Evolutionary conservation across 2,329 filamentous ascomycete species (phyloP).

Genomic region (Fusarium incarnatum): DNA sequence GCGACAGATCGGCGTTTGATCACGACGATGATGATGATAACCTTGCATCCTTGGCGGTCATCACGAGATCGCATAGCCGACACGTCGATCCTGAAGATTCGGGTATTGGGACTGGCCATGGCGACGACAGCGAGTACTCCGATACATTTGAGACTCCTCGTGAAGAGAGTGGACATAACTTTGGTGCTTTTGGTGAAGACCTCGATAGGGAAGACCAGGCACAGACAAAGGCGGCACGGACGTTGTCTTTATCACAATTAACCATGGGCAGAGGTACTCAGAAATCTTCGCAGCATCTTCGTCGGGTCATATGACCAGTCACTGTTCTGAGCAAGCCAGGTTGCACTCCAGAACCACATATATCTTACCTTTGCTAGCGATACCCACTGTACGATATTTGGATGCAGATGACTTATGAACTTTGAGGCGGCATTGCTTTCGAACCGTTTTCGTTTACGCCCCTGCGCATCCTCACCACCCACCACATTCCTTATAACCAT

Average conservation of each 20-base stretch:
- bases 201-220: constrained; percentile 55
- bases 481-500: constrained; percentile 29
- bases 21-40: constrained; percentile 58
- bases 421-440: constrained; percentile 21
- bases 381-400: constrained; percentile 26
- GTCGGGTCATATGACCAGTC: constrained; percentile 42
- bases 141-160: constrained; percentile 65
- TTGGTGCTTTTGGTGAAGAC: constrained; percentile 58
- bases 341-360: not conserved
- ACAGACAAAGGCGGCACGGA: constrained; percentile 68
- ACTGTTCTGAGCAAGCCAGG: not conserved
- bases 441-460: constrained; percentile 2
- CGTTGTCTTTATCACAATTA: constrained; percentile 72
- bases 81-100: constrained; percentile 52
- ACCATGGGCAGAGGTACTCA: constrained; percentile 55
- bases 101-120: constrained; percentile 51
- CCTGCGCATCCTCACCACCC: constrained; percentile 3
- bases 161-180: constrained; percentile 57
- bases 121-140: constrained; percentile 58
- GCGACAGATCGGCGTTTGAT: constrained; percentile 56
- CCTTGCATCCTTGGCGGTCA: constrained; percentile 33
- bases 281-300: constrained; percentile 38
- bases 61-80: constrained; percentile 30
- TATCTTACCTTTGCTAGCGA: constrained; percentile 7
- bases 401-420: constrained; percentile 36